Base-by-base conservation (phyloP, 306 rosid genomes). In the Aeschynomene evenia region DNA sequence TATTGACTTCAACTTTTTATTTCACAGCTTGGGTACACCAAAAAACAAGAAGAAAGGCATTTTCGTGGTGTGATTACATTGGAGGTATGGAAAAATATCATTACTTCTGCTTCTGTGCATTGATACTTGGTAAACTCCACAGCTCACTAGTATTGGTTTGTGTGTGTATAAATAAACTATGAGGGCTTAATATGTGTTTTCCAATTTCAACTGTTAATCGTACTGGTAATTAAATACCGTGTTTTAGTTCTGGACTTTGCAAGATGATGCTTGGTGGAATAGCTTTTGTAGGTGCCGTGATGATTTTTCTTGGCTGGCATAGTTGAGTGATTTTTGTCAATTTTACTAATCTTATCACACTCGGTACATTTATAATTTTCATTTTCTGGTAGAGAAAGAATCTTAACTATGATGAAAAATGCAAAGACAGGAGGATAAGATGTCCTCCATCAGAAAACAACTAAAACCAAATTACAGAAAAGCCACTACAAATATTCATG, bases 21-120 rank as follows among this genome's bases (percentile, higher is more conserved):
- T 79, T 45, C 49, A 76, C 88, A 94, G 99, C 99, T 94, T 83
- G 97, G 97, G 64, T 94, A 94, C 82, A 94, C 99, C 28, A 85
- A 91, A 78, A 94, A 91, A 78, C 95, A 91, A 81, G 99, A 94
- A 73, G 97, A 94, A 78, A 80, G 88, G 54, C 82, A 83, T 77
- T 94, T 94, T 48, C 99, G 91, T 42, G 99, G 97, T 78, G 96
- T 91, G 74, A 87, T 94, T 78, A 80, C 91, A 48, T 72, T 94
- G 78, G 99, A 94, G 99, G 99, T 94, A 85, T 48, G 79, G 51
- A 63, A 31, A 29, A 63, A 46, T 63, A 40, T 65, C 26, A 24
- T 42, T 70, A 63, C 33, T 31, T 10, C 18, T 60, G 56, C 26
- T 11, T 10, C 14, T 60, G 56, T 15, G 12, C 72, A 12, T 39